phyloP scores from a whole-genome alignment of 2,329 filamentous ascomycete species.

The Drechslera avenae region DNA sequence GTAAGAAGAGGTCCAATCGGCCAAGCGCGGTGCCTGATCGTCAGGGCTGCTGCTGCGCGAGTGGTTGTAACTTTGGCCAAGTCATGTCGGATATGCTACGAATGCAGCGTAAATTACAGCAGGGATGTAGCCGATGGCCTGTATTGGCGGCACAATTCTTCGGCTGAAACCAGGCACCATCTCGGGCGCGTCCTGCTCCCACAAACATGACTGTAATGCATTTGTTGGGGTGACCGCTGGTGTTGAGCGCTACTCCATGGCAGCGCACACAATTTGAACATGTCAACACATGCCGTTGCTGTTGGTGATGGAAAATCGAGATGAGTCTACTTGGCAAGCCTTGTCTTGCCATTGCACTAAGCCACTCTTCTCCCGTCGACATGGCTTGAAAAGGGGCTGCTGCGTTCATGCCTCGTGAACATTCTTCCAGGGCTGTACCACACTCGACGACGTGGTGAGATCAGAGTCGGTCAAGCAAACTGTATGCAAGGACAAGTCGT shows the following conservation, averaged over 20 bases:
- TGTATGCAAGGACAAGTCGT: conserved; percentile 10
- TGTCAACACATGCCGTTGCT: conserved; percentile 1
- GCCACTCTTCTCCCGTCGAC: conserved; percentile 24
- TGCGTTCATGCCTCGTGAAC: conserved; percentile 14
- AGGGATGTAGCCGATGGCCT: conserved; percentile 24
- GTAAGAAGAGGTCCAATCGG: conserved; percentile 38
- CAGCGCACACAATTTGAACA: conserved; percentile 1
- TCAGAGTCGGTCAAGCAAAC: background rate
- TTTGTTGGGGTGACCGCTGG: conserved; percentile 11
- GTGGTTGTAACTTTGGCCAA: conserved; percentile 33
- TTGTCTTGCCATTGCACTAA: conserved; percentile 27
- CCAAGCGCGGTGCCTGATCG: conserved; percentile 41
- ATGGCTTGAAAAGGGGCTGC: conserved; percentile 35
- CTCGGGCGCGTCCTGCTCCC: conserved; percentile 17
- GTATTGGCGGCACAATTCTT: conserved; percentile 29
- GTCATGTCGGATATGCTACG: conserved; percentile 31
- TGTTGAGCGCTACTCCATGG: conserved; percentile 2
- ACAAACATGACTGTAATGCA: background rate
- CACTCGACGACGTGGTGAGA: background rate
- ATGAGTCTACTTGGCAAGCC: conserved; percentile 36
- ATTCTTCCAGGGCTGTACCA: background rate
- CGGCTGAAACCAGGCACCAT: conserved; percentile 20
- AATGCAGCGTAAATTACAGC: conserved; percentile 41
- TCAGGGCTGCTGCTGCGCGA: conserved; percentile 24
- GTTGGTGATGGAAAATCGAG: conserved; percentile 14